Evolutionary conservation across 768 basidiomycete genomes (phyloP).

Genomic region (Clavaria fumosa): DNA sequence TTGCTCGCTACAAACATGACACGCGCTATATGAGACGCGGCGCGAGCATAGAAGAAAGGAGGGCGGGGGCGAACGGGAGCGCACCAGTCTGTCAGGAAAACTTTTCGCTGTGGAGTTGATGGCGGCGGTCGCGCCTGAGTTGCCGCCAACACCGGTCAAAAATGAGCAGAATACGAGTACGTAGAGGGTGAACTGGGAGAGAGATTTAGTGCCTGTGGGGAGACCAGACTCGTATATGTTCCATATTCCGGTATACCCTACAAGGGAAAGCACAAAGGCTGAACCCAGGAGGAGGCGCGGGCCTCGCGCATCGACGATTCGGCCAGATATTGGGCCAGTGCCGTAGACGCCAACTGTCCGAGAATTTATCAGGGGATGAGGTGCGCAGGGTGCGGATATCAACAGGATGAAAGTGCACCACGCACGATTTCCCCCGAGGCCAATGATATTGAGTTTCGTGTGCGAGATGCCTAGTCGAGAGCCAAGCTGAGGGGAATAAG

Average conservation of each 20-base stretch:
- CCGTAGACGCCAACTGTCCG: constrained; percentile 57
- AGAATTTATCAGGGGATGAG: not conserved
- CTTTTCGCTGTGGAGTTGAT: constrained; percentile 76
- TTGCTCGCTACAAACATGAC: constrained; percentile 40
- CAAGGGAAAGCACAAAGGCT: constrained; percentile 43
- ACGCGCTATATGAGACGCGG: constrained; percentile 3
- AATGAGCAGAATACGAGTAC: constrained; percentile 48
- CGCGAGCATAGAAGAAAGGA: too few species aligned
- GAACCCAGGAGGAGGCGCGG: constrained; percentile 49
- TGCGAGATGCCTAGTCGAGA: constrained; percentile 59
- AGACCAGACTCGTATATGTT: constrained; percentile 46
- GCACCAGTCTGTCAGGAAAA: constrained; percentile 55
- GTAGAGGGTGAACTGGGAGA: constrained; percentile 29
- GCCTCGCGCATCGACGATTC: constrained; percentile 59
- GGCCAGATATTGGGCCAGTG: constrained; percentile 66
- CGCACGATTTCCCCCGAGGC: constrained; percentile 64
- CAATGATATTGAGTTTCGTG: constrained; percentile 71
- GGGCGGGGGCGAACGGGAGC: not conserved
- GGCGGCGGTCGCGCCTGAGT: constrained; percentile 50
- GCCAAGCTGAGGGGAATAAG: constrained; percentile 80
- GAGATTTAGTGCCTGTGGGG: constrained; percentile 17
- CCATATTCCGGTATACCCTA: constrained; percentile 65
- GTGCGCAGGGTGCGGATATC: not conserved
- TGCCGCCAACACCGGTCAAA: constrained; percentile 66
- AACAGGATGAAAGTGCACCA: not conserved